Evolutionary conservation across 768 basidiomycete species (phyloP), one percentile per base, ranked within the genome.

Genomic region (Trametes elegans): DNA sequence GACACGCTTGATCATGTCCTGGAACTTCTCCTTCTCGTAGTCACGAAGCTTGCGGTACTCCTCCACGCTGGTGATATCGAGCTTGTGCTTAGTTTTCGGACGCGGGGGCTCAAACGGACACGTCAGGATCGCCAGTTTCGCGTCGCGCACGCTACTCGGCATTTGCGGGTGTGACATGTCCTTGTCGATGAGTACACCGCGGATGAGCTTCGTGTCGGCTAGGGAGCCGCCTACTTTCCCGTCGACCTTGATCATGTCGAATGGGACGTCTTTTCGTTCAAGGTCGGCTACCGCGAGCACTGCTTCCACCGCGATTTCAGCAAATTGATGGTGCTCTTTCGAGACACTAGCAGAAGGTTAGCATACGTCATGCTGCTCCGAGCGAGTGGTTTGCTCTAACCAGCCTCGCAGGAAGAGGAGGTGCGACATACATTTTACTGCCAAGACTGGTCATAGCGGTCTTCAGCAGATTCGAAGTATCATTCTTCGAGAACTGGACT

Each of bases 131-230:
- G 96, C 97, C 50, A 99, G 78, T 56, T 85, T 86, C 49, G 97
- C 97, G 70, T 98, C 90, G 61, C 79, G 81, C 63, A 99, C 87
- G 31, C 76, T 78, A 55, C 82, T 85, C 8, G 96, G 96, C 97
- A 99, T 99, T 72, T 97, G 93, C 4, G 96, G 90, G 67, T 99
- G 97, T 11, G 94, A 98, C 90, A 99, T 96, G 74, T 99, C 96
- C 74, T 99, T 99, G 85, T 99, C 97, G 69, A 99, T 83, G 64
- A 99, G 90, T 38, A 99, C 97, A 63, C 97, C 97, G 65, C 89
- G 89, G 76, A 99, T 96, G 63, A 99, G 82, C 38, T 83, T 84
- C 7, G 93, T 98, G 73, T 99, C 97, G 8, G 91, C 93, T 34
- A 99, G 82, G 9, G 94, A 92, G 34, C 97, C 97, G 41, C 97